Evolutionary conservation across 352 stramenopile genomes (phyloP).

Genomic region (Pythium biforme): DNA sequence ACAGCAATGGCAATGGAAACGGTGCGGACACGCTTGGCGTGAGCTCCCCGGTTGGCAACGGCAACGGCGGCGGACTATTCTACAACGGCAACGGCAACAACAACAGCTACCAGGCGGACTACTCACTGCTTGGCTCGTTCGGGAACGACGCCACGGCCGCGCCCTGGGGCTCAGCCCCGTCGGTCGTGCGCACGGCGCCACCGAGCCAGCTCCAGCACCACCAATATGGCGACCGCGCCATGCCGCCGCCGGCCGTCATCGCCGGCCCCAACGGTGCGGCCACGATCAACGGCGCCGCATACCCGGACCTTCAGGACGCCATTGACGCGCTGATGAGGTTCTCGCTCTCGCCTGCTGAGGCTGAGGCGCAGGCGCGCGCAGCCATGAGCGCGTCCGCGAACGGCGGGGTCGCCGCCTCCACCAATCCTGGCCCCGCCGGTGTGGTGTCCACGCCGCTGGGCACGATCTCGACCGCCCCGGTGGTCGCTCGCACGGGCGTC

Average conservation of each 20-base stretch:
- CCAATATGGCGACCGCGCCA: conserved; percentile 18
- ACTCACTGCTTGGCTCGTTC: conserved; percentile 61
- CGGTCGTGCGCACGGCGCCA: not conserved
- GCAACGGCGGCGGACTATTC: conserved; percentile 40
- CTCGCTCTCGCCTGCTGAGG: conserved; percentile 56
- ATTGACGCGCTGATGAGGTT: conserved; percentile 89
- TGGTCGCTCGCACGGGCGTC: conserved; percentile 13
- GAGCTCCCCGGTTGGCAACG: conserved; percentile 15
- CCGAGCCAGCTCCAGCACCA: conserved; percentile 16
- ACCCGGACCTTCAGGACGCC: conserved; percentile 82
- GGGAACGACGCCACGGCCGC: conserved; percentile 37
- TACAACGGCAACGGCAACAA: conserved; percentile 28
- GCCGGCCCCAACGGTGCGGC: conserved; percentile 17
- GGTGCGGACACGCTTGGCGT: conserved; percentile 23
- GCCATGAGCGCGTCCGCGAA: conserved; percentile 6
- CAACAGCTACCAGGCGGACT: conserved; percentile 53
- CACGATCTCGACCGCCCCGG: conserved; percentile 34
- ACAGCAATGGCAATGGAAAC: conserved; percentile 31
- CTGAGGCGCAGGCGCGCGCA: conserved; percentile 28
- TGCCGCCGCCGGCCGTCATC: conserved; percentile 30
- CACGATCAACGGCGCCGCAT: conserved; percentile 35
- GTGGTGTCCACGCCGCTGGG: conserved; percentile 23
- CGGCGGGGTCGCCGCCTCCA: not conserved
- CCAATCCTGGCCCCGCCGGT: not conserved
- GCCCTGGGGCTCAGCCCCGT: conserved; percentile 16